These are phyloP conservation scores for Ophiognomonia clavigignenti-juglandacearum DNA, from an alignment of 2,329 filamentous ascomycete species.

Conservation along the genomic window DNA sequence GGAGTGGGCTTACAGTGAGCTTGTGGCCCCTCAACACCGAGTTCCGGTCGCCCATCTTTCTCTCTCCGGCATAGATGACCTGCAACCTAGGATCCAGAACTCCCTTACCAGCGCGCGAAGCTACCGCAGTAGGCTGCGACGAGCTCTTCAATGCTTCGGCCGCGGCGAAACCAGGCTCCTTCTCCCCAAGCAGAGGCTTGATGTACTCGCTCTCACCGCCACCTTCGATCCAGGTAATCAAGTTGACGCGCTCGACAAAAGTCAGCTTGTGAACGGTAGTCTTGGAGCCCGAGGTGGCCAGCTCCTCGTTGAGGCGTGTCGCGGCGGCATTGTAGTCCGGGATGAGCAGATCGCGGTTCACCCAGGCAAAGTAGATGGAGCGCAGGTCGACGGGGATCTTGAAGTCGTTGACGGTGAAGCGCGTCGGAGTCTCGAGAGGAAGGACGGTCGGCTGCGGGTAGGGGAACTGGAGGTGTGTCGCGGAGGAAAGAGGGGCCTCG, in stretches of 20 bases:
- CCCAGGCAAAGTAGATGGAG: slow-evolving; percentile 94
- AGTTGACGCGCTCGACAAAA: slow-evolving; percentile 85
- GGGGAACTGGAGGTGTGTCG: slow-evolving; percentile 74
- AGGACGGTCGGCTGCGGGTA: slow-evolving; percentile 56
- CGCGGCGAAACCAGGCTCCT: slow-evolving; percentile 34
- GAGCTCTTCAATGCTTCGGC: slow-evolving; percentile 29
- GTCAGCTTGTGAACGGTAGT: slow-evolving; percentile 80
- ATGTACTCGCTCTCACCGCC: slow-evolving; percentile 91
- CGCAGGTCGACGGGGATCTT: slow-evolving; percentile 74
- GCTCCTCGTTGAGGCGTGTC: slow-evolving; percentile 72
- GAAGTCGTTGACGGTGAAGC: slow-evolving; percentile 71
- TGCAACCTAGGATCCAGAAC: slow-evolving; percentile 74
- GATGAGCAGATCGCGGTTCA: slow-evolving; percentile 84
- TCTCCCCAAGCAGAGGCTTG: slow-evolving; percentile 69
- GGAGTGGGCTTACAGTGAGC: slow-evolving; percentile 61
- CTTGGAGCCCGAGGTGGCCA: slow-evolving; percentile 45
- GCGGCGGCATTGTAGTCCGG: slow-evolving; percentile 87
- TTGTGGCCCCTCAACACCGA: slow-evolving; percentile 82
- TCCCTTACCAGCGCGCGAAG: slow-evolving; percentile 55
- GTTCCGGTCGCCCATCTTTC: slow-evolving; percentile 90
- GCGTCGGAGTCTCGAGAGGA: slow-evolving; percentile 68
- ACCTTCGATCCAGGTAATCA: slow-evolving; percentile 90
- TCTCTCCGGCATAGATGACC: slow-evolving; percentile 87
- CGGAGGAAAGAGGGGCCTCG: slow-evolving; percentile 64
- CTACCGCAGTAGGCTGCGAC: slow-evolving; percentile 34